Base-by-base conservation (phyloP, 768 basidiomycete genomes). In the Suillus brevipes region DNA sequence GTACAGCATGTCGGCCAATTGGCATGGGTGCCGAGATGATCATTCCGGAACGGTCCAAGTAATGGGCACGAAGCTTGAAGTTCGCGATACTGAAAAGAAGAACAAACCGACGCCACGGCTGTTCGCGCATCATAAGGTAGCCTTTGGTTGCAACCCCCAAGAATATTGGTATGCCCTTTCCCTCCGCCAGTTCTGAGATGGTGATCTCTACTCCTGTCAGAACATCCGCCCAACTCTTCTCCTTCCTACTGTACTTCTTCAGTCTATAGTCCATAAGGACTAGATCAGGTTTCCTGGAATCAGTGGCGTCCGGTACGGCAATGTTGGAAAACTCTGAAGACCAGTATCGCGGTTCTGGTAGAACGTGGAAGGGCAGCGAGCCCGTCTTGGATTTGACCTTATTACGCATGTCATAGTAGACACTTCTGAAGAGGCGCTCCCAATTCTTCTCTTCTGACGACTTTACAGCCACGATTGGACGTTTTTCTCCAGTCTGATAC, bases 171-270 rank as follows among this genome's bases (percentile, higher is more conserved):
- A 55, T 36, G 10, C 1, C 20, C 4, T 25, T 25, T 50, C 23
- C 13, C 20, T 55, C 18, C 0, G 0, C 18, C 20, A 55, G 20
- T 55, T 55, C 18, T 10, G 53, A 45, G 12, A 12, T 60, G 23
- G 59, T 60, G n/a, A 60, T 60, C 31, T 60, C 40, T 31, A 60
- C 31, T 55, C 34, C 53, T 36, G 36, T 56, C 3, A 37, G 55
- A 37, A 56, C 55, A 56, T 7, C n/a, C 4, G n/a, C 1, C 36
- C n/a, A 56, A n/a, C 3, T 3, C n/a, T 37, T 37, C 13, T 36
- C 36, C 2, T 18, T 36, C 36, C 50, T 12, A 18, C 8, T 18
- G 16, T 1, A 4, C 50, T 60, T 16, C 20, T 23, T 28, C 40
- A 42, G 42, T 3, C 40, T 50, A 31, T 23, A 60, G 42, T 56